Percentiles rank a stretch among this genome's conserved stretches.
Evolutionary conservation across 2,329 filamentous ascomycete genomes (phyloP).

Genomic region (Diaporthe capsici): DNA sequence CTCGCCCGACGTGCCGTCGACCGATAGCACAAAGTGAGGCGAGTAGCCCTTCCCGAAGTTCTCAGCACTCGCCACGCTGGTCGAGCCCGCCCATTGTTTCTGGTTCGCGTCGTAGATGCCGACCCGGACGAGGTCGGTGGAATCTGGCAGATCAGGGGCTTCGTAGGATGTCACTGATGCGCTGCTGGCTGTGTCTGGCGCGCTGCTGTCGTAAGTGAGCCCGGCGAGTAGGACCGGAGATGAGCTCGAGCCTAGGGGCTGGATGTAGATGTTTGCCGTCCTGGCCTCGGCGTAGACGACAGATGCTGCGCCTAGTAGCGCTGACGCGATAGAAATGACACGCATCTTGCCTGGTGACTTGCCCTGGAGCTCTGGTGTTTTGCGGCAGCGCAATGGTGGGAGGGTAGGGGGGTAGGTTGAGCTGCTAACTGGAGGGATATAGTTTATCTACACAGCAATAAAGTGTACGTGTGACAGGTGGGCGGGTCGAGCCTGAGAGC

Average conservation of each 20-base stretch:
- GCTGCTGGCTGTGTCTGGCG: constrained; percentile 55
- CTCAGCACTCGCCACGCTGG: constrained; percentile 67
- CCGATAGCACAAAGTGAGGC: constrained; percentile 67
- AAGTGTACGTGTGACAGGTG: background rate
- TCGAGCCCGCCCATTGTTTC: constrained; percentile 66
- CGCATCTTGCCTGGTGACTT: constrained; percentile 40
- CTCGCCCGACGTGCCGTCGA: constrained; percentile 55
- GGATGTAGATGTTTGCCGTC: constrained; percentile 68
- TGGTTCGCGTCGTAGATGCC: constrained; percentile 68
- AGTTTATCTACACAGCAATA: background rate
- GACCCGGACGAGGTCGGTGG: constrained; percentile 66
- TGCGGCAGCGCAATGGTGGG: background rate
- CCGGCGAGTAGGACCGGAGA: constrained; percentile 66
- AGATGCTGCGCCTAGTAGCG: constrained; percentile 58
- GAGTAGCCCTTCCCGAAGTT: constrained; percentile 75
- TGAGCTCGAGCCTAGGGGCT: constrained; percentile 59
- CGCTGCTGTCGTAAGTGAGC: constrained; percentile 64
- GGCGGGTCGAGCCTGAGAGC: background rate
- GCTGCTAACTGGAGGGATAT: background rate
- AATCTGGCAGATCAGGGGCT: constrained; percentile 65
- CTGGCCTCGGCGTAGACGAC: constrained; percentile 57
- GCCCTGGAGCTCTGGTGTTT: background rate
- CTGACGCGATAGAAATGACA: constrained; percentile 36
- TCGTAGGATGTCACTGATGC: constrained; percentile 69
- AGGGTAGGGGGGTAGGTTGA: background rate